phyloP scores from a whole-genome alignment of 169 alveolate genomes.

The Plasmodium berghei region DNA sequence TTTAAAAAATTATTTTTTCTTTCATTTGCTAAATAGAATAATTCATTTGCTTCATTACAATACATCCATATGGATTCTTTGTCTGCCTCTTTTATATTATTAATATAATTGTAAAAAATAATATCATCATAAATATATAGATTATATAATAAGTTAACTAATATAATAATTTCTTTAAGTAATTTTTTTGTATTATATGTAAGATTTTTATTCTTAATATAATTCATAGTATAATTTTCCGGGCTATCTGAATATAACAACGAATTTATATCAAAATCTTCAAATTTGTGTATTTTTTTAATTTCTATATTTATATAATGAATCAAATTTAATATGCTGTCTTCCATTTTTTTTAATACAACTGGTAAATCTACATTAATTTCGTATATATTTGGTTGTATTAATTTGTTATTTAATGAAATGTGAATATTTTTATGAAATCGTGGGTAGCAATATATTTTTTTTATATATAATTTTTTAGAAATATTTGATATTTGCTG shows the following conservation, averaged over 20 bases:
- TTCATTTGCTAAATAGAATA: slow-evolving; percentile 47
- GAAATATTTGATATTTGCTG: slow-evolving; percentile 31
- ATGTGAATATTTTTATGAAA: slow-evolving; percentile 73
- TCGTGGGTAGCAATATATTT: slow-evolving; percentile 63
- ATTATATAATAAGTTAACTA: slow-evolving; percentile 44
- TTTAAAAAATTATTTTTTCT: slow-evolving; percentile 46
- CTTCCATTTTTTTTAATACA: slow-evolving; percentile 28
- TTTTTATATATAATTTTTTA: slow-evolving; percentile 43
- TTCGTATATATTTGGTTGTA: slow-evolving; percentile 75
- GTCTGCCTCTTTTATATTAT: slow-evolving; percentile 69
- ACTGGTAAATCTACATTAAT: slow-evolving; percentile 42
- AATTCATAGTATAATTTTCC: slow-evolving; percentile 44
- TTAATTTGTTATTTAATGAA: slow-evolving; percentile 51
- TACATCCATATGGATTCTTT: slow-evolving; percentile 76
- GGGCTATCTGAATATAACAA: slow-evolving; percentile 65
- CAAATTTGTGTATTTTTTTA: slow-evolving; percentile 39
- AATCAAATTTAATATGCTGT: slow-evolving; percentile 27
- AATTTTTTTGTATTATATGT: slow-evolving; percentile 62
- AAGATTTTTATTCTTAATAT: slow-evolving; percentile 46
- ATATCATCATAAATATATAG: slow-evolving; percentile 45
- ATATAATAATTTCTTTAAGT: slow-evolving; percentile 56
- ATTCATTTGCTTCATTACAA: slow-evolving; percentile 74
- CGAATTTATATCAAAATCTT: slow-evolving; percentile 61
- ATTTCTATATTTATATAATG: slow-evolving; percentile 66
- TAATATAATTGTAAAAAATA: slow-evolving; percentile 55